These are phyloP conservation scores for Astrocystis sublimbata DNA, from an alignment of 495 filamentous ascomycete species.

Conservation along the genomic window DNA sequence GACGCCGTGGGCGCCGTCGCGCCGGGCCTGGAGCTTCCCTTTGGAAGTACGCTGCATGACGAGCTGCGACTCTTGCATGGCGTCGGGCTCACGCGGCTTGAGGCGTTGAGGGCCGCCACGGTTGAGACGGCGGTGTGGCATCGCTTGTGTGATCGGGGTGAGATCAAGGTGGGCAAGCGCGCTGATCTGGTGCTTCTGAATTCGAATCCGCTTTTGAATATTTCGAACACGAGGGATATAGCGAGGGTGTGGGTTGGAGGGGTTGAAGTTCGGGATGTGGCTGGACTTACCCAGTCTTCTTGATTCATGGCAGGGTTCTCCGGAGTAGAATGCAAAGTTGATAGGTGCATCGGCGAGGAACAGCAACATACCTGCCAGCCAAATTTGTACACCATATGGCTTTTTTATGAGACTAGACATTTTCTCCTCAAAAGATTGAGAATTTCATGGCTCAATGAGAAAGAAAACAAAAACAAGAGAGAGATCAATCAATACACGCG, in stretches of 20 bases:
- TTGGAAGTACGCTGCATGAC: conserved; percentile 29
- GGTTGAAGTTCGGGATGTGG: conserved; percentile 27
- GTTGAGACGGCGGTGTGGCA: conserved; percentile 19
- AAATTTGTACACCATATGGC: too few species aligned
- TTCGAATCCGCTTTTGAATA: conserved; percentile 41
- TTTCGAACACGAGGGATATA: conserved; percentile 37
- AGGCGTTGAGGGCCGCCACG: conserved; percentile 32
- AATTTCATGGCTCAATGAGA: too few species aligned
- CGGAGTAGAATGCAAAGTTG: too few species aligned
- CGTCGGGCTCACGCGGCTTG: conserved; percentile 24
- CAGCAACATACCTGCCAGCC: too few species aligned
- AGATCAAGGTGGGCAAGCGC: conserved; percentile 36
- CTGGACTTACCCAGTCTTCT: not conserved
- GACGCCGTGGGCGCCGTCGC: conserved; percentile 32
- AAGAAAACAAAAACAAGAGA: too few species aligned
- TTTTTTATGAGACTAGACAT: too few species aligned
- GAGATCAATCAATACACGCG: too few species aligned
- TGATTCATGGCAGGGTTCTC: too few species aligned
- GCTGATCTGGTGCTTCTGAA: conserved; percentile 45
- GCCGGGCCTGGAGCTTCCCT: conserved; percentile 53
- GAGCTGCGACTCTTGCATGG: conserved; percentile 29
- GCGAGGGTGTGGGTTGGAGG: conserved; percentile 41
- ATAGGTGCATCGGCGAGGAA: too few species aligned
- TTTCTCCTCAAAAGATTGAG: too few species aligned
- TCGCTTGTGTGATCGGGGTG: conserved; percentile 34